phyloP scores from a whole-genome alignment of 352 stramenopile species.

The Phytophthora macrochlamydospora region DNA sequence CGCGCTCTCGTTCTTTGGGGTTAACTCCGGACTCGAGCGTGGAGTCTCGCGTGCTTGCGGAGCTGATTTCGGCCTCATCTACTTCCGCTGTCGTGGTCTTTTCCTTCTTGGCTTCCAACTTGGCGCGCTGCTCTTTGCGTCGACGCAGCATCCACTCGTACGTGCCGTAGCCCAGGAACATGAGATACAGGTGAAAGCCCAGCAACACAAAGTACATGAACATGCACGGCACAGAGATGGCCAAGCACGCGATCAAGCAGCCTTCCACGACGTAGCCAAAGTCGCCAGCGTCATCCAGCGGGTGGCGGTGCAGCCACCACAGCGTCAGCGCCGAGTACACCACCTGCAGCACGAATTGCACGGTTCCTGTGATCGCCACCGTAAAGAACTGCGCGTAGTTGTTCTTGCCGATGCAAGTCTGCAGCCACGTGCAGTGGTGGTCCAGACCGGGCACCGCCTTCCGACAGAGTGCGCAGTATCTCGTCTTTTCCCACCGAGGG shows the following conservation, averaged over 20 bases:
- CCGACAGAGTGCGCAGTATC: conserved; percentile 80
- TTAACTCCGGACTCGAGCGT: conserved; percentile 26
- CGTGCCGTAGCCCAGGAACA: conserved; percentile 80
- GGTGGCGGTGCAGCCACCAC: conserved; percentile 53
- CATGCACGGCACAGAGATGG: conserved; percentile 79
- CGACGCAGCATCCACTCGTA: conserved; percentile 90
- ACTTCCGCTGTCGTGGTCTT: conserved; percentile 11
- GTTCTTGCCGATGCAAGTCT: conserved; percentile 81
- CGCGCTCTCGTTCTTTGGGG: conserved; percentile 28
- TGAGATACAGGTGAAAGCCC: conserved; percentile 82
- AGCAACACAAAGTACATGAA: conserved; percentile 88
- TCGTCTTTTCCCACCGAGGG: conserved; percentile 77
- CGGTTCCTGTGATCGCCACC: conserved; percentile 64
- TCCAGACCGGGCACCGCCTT: conserved; percentile 83
- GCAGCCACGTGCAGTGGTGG: conserved; percentile 89
- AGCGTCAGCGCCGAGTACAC: conserved; percentile 55
- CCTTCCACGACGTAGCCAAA: conserved; percentile 45
- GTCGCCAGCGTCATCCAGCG: conserved; percentile 26
- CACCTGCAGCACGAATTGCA: conserved; percentile 76
- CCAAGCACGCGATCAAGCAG: conserved; percentile 52
- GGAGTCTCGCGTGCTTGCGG: conserved; percentile 24
- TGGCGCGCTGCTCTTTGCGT: conserved; percentile 67
- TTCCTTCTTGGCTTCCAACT: conserved; percentile 56
- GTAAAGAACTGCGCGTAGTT: conserved; percentile 92
- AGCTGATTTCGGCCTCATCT: conserved; percentile 21